Percentiles rank a stretch among this genome's conserved stretches.
phyloP scores from a whole-genome alignment of 2,329 filamentous ascomycete species.

The Fusarium tricinctum region DNA sequence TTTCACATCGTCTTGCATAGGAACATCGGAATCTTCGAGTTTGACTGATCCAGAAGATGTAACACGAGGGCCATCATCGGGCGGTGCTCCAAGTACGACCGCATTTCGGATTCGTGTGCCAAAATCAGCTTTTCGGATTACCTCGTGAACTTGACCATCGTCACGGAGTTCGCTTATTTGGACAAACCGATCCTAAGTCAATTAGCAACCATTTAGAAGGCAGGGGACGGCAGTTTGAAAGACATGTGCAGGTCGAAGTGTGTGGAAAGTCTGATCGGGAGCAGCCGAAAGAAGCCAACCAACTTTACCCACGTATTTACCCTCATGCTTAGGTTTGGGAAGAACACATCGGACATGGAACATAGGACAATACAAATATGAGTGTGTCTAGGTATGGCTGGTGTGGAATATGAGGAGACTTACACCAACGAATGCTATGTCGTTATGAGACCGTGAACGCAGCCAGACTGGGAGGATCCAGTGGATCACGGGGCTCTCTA shows the following conservation, averaged over 20 bases:
- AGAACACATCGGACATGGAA: neutral
- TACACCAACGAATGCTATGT: conserved; percentile 88
- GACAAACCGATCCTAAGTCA: conserved; percentile 77
- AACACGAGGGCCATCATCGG: conserved; percentile 49
- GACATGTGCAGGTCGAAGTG: conserved; percentile 17
- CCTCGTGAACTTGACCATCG: conserved; percentile 78
- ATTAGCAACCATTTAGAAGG: conserved; percentile 24
- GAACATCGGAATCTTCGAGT: conserved; percentile 57
- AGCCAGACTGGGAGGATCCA: conserved; percentile 86
- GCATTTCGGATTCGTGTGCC: conserved; percentile 83
- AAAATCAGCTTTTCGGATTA: conserved; percentile 86
- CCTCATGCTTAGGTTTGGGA: neutral
- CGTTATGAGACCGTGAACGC: conserved; percentile 77
- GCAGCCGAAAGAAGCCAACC: neutral
- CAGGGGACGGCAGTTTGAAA: neutral
- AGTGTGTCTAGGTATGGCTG: neutral
- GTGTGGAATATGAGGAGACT: conserved; percentile 54
- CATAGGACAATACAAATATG: neutral
- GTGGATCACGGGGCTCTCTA: conserved; percentile 80
- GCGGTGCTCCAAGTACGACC: conserved; percentile 74
- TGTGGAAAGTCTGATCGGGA: neutral
- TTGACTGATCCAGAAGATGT: conserved; percentile 52
- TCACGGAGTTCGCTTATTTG: conserved; percentile 81
- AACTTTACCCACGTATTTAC: no score
- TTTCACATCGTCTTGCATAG: conserved; percentile 53